Evolutionary conservation across 176 grass and related monocot genomes (phyloP), one percentile per base, ranked within the genome.

Genomic region (Saccharum spontaneum): DNA sequence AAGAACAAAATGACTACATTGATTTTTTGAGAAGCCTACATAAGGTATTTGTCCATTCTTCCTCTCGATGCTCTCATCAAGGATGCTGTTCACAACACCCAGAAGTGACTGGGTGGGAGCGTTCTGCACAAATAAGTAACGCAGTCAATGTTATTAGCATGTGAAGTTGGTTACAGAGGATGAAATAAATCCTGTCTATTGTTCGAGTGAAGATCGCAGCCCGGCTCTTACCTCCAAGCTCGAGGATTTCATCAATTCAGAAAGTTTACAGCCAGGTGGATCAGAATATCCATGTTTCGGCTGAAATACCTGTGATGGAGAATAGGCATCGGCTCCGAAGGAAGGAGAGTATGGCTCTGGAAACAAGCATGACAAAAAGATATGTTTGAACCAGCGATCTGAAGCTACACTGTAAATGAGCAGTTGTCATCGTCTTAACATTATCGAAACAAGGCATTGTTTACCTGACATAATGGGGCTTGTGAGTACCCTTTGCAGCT

Each of bases 31-130:
- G 85, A 59, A 86, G 86, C 88, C 83, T 95, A 95, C 93, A 88
- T 92, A 85, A 92, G 90, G 93, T 73, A 95, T 90, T 76, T 92
- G 85, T 85, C 90, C 93, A 84, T 84, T 95, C 88, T 92, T 95
- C 76, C 85, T 86, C 41, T 92, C 90, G 5, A 92, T 92, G 67
- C 88, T 95, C 84, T 92, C 93, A 67, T 92, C 93, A 75, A 95
- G 85, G 64, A 95, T 86, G 71, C 80, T 89, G 86, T 88, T 92
- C 16, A 84, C 80, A 48, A 95, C 90, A 73, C 88, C 84, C 15
- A 95, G 45, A 75, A 95, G 90, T 81, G 93, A 90, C 67, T 88
- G 93, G 4, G 93, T 92, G 14, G 93, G 93, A 8, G 93, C 90
- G 63, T 90, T 95, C 90, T 90, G 83, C 90, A 88, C 8, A 67